Base-by-base conservation (phyloP, 371 early-diverging fungal species). In the Paramicrosporidium saccamoebae region DNA sequence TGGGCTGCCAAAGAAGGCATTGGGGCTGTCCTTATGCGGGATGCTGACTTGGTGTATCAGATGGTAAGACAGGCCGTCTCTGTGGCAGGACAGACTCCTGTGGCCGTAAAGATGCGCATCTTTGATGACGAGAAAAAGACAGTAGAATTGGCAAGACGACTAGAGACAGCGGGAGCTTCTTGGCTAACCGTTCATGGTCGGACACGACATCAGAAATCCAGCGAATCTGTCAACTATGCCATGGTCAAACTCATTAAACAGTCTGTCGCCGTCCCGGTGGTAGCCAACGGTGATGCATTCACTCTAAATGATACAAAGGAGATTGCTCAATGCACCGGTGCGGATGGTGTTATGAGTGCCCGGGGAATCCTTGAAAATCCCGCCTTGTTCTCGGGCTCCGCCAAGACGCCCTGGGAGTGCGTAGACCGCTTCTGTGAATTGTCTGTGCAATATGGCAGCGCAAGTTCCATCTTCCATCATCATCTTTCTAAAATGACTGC, bases 311-410 rank as follows among this genome's bases (percentile, higher is more conserved):
- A 74, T 29, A 71, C 63, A 0, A 47, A 64, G 5, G 33, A 40
- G 12, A 54, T 64, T 40, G 56, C 53, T 8, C 45, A 48, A n/a
- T 34, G 41, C 10, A 77, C 78, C 2, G 59, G 61, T 0, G 66
- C 64, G 0, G 54, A 66, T 27, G 74, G 73, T 46, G 65, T 71
- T 10, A 77, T 77, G 77, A 49, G 68, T 0, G 74, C 73, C 0
- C 43, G 79, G 24, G 90, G 90, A 0, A 49, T 84, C 22, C 45
- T 88, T 13, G 56, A 64, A 27, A 88, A 88, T 33, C 90, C 90
- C 2, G 68, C 72, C 0, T 31, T 73, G 9, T 71, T 65, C 45
- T 54, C 68, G 13, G 64, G 63, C 14, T 33, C 57, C 22, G 42
- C 47, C 2, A 28, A 37, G 3, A 65, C 71, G n/a, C 69, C 69